phyloP scores from a whole-genome alignment of 306 rosid genomes.

The Citrullus amarus region DNA sequence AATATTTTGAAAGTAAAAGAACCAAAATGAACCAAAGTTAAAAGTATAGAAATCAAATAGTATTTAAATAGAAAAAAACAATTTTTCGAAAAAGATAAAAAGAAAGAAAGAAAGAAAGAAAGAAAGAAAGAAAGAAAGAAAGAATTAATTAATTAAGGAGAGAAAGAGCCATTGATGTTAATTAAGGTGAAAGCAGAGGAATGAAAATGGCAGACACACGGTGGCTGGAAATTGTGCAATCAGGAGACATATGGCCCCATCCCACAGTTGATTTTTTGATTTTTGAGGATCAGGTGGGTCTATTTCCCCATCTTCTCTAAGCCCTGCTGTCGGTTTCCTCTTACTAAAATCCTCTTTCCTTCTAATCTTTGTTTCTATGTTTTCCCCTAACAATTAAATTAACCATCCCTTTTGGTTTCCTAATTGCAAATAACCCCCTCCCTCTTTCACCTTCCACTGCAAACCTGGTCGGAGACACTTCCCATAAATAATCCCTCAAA shows the following conservation, averaged over 20 bases:
- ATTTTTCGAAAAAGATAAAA: too few relatives aligned
- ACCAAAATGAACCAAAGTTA: too few relatives aligned
- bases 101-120: too few relatives aligned
- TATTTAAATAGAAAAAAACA: too few relatives aligned
- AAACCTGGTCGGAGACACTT: conserved; percentile 27
- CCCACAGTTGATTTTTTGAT: background rate
- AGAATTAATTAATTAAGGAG: background rate
- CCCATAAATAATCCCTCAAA: conserved; percentile 11
- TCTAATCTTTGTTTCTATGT: background rate
- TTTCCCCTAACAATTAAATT: background rate
- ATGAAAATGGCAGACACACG: background rate
- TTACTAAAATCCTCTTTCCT: background rate
- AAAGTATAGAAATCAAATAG: too few relatives aligned
- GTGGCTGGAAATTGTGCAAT: background rate
- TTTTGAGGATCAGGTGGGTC: conserved; percentile 33
- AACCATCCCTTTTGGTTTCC: background rate
- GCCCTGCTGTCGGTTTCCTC: conserved; percentile 53
- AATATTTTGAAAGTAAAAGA: too few relatives aligned
- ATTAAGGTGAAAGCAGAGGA: background rate
- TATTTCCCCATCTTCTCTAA: conserved; percentile 29
- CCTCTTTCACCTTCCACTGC: background rate
- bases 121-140: too few relatives aligned
- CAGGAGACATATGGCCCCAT: background rate
- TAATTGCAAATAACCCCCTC: background rate
- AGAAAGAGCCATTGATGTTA: background rate